Evolutionary conservation across 495 filamentous ascomycete species (phyloP).

Genomic region (Hypoxylon trugodes): DNA sequence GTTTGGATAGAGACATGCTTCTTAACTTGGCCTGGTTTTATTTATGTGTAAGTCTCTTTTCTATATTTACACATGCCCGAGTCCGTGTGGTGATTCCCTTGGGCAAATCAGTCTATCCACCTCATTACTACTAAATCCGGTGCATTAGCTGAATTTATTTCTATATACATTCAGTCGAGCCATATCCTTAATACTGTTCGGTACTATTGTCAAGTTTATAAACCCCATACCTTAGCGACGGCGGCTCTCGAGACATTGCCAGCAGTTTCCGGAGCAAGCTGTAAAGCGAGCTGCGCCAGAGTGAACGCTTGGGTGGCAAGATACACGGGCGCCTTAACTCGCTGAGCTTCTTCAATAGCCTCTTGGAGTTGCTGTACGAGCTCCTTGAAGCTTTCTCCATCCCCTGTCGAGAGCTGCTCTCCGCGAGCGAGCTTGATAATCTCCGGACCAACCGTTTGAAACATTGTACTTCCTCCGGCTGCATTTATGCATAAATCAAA

Average conservation of each 20-base stretch:
- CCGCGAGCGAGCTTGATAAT: constrained; percentile 57
- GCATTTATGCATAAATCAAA: constrained; percentile 73
- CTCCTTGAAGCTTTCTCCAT: constrained; percentile 44
- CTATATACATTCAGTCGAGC: neutral
- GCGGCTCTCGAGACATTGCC: constrained; percentile 40
- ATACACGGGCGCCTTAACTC: constrained; percentile 51
- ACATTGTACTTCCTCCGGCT: constrained; percentile 70
- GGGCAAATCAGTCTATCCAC: too few relatives aligned
- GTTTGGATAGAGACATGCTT: too few relatives aligned
- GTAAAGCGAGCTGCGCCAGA: constrained; percentile 44
- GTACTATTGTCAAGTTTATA: neutral
- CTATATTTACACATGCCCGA: too few relatives aligned
- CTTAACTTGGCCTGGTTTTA: too few relatives aligned
- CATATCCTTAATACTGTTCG: neutral
- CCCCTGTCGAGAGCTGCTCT: constrained; percentile 29
- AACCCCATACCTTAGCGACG: constrained; percentile 51
- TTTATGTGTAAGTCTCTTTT: too few relatives aligned
- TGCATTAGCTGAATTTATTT: neutral
- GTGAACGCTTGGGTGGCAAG: constrained; percentile 51
- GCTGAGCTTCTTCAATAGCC: constrained; percentile 61
- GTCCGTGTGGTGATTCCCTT: too few relatives aligned
- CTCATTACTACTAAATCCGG: too few relatives aligned
- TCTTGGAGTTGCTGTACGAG: constrained; percentile 57
- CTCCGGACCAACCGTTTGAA: constrained; percentile 63
- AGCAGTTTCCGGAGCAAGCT: constrained; percentile 19